phyloP scores from a whole-genome alignment of 345 rosid genomes.

The Gossypium mustelinum region DNA sequence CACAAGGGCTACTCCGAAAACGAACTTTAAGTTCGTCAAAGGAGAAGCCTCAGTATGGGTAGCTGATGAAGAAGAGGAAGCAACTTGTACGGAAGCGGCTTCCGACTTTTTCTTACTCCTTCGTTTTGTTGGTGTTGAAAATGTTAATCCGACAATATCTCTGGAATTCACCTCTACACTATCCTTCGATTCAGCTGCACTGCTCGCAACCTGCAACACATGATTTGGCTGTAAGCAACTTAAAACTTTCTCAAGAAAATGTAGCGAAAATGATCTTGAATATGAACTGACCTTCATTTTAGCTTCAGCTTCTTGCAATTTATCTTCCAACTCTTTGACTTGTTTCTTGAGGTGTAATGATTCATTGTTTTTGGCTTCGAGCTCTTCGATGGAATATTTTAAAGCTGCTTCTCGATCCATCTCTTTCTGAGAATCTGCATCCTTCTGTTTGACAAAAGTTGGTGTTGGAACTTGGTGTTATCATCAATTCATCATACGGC shows the following conservation, averaged over 20 bases:
- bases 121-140: constrained; percentile 62
- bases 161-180: constrained; percentile 59
- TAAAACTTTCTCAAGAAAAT: not conserved
- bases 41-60: constrained; percentile 35
- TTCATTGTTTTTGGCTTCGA: constrained; percentile 57
- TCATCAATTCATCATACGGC: not conserved
- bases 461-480: not conserved
- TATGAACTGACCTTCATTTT: constrained; percentile 46
- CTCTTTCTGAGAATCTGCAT: constrained; percentile 41
- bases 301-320: constrained; percentile 55
- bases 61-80: constrained; percentile 37
- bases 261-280: not conserved
- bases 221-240: not conserved
- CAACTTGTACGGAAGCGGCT: constrained; percentile 32
- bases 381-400: constrained; percentile 56
- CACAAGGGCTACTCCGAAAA: constrained; percentile 61
- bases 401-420: constrained; percentile 52
- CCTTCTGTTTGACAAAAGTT: constrained; percentile 35
- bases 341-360: constrained; percentile 43
- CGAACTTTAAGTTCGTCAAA: constrained; percentile 43
- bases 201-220: constrained; percentile 34
- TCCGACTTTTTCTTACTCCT: constrained; percentile 74
- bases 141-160: constrained; percentile 46
- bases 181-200: constrained; percentile 22
- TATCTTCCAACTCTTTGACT: constrained; percentile 66